Evolutionary conservation across 371 early-diverging fungal genomes (phyloP).

Genomic region (Thermomucor indicae-seudaticae): DNA sequence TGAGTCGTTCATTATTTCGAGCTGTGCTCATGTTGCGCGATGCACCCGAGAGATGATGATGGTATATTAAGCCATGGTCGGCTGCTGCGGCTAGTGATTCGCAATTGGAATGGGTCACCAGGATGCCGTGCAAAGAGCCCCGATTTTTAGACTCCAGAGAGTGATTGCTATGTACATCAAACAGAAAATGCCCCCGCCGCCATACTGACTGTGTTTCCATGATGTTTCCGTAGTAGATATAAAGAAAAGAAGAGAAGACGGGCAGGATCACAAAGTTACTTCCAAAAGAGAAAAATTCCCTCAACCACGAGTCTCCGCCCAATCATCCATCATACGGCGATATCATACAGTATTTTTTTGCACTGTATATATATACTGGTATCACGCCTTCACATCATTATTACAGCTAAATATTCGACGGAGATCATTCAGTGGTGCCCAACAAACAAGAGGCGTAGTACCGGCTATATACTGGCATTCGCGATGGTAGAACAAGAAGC

Average conservation of each 20-base stretch:
- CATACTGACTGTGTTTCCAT: background rate
- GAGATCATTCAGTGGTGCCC: conserved; percentile 46
- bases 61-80: background rate
- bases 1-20: background rate
- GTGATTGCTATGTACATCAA: background rate
- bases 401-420: too few relatives aligned
- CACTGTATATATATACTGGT: too few relatives aligned
- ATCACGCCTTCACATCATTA: too few relatives aligned
- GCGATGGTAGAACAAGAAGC: conserved; percentile 55
- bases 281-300: too few relatives aligned
- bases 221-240: background rate
- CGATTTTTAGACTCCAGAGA: background rate
- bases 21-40: background rate
- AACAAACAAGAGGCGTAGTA: conserved; percentile 55
- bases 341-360: background rate
- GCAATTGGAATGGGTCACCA: background rate
- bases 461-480: conserved; percentile 52
- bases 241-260: background rate
- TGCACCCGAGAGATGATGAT: background rate
- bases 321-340: background rate
- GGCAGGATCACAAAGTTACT: too few relatives aligned
- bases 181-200: background rate
- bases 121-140: background rate
- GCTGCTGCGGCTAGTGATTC: background rate
- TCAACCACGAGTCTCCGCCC: too few relatives aligned